Evolutionary conservation across 352 stramenopile species (phyloP), one percentile per base, ranked within the genome.

Genomic region (Pythium guiyangense): DNA sequence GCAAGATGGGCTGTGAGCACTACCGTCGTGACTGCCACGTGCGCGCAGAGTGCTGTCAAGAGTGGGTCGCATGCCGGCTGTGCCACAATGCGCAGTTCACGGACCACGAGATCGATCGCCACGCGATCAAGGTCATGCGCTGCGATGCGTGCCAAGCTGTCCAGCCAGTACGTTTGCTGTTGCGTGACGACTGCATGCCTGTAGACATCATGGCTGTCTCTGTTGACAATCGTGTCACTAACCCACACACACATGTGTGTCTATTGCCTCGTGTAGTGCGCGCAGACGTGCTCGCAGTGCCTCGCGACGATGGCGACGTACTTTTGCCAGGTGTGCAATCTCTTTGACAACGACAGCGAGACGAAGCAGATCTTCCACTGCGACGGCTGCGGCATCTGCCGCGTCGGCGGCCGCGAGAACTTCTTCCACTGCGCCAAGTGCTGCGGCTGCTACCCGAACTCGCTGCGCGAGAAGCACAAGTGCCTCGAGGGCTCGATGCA

Each of bases 401-500:
- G 81, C 20, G 83, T 93, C 17, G 83, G 83, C 39, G 83, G 83
- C 0, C 74, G 80, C 4, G 80, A 87, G 53, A 91, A 91, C 56
- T 93, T 72, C 59, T 93, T 87, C 64, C 80, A 93, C 66, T 93
- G 83, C 54, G 58, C 63, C 18, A 90, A 69, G 58, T 93, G 83
- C 61, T 89, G 79, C 51, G 83, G 83, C 2, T 93, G 83, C 67
- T 93, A 90, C 53, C 77, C 83, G 50, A 71, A 83, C 54, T 84
- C 77, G 44, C 64, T 89, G 29, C 64, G 76, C 56, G 67, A 74
- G 62, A 87, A 84, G 52, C 83, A 93, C 77, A 84, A 79, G 54
- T 93, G 83, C 73, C 64, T 93, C 35, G 70, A 89, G 59, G 77
- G 71, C 40, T 87, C 83, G 17, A 93, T 93, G 83, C 78, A 88